These are phyloP conservation scores for Penicillium arizonense DNA, from an alignment of 495 filamentous ascomycete species.

Conservation along the genomic window DNA sequence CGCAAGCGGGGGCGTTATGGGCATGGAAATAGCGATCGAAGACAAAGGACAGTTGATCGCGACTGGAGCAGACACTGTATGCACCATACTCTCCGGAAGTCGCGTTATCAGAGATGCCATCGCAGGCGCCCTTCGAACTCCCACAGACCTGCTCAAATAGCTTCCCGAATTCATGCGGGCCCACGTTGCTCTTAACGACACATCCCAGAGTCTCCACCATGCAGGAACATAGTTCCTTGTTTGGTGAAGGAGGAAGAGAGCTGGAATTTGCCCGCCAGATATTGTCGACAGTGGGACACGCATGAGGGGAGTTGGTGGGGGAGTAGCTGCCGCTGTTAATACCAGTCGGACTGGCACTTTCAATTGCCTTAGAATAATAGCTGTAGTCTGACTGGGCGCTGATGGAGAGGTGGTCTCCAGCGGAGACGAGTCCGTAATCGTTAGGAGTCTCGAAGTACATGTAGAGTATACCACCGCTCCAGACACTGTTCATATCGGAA, in stretches of 20 bases:
- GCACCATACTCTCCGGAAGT: conserved; percentile 76
- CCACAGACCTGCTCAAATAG: conserved; percentile 79
- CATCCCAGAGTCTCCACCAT: conserved; percentile 72
- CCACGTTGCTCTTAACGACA: conserved; percentile 50
- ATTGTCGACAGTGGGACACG: conserved; percentile 63
- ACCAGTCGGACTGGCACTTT: conserved; percentile 60
- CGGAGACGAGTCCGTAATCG: conserved; percentile 76
- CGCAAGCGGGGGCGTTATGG: conserved; percentile 59
- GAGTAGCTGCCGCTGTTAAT: conserved; percentile 62
- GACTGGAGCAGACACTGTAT: conserved; percentile 77
- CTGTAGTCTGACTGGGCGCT: conserved; percentile 67
- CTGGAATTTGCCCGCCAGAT: conserved; percentile 65
- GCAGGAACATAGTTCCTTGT: conserved; percentile 75
- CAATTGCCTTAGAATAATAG: conserved; percentile 66
- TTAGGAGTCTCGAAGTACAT: conserved; percentile 93
- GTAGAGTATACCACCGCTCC: conserved; percentile 92
- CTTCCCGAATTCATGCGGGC: conserved; percentile 52
- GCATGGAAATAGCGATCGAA: conserved; percentile 75
- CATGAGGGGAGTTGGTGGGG: conserved; percentile 67
- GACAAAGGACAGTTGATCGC: conserved; percentile 75
- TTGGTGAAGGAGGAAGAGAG: conserved; percentile 76
- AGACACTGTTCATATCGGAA: conserved; percentile 74
- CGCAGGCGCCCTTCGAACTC: conserved; percentile 52
- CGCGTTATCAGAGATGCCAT: conserved; percentile 68
- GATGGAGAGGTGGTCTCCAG: conserved; percentile 51